phyloP scores from a whole-genome alignment of 441 rosid genomes.

The Jatropha multifida region DNA sequence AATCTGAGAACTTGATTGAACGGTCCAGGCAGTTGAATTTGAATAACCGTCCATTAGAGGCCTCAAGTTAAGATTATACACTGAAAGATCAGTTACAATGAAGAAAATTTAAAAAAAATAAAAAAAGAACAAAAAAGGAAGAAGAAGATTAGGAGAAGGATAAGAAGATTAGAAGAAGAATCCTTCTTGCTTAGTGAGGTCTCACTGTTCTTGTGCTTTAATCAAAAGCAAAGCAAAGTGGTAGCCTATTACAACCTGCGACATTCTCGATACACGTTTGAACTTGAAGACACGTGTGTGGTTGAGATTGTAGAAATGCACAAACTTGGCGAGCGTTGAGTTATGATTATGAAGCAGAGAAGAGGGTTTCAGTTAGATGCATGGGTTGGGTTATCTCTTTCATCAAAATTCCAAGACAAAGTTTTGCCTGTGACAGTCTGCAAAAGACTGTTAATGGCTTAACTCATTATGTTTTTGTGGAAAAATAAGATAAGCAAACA shows the following conservation, averaged over 20 bases:
- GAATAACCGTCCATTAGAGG: slow-evolving; percentile 11
- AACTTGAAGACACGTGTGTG: slow-evolving; percentile 3
- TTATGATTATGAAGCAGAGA: neutral
- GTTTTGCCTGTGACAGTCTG: neutral
- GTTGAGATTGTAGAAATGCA: neutral
- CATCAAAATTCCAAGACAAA: no score
- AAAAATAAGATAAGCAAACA: no score
- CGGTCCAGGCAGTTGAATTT: neutral
- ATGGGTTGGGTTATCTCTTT: neutral
- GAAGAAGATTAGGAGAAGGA: no score
- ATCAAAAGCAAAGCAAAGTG: slow-evolving; percentile 20
- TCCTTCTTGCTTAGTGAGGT: neutral
- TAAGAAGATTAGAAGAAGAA: neutral
- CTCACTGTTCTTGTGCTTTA: slow-evolving; percentile 1
- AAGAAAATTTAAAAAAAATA: neutral
- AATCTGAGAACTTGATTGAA: neutral
- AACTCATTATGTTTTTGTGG: no score
- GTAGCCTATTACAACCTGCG: neutral
- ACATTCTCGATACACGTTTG: neutral
- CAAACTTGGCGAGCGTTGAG: neutral
- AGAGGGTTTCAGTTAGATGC: neutral
- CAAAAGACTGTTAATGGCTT: neutral
- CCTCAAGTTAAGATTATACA: neutral
- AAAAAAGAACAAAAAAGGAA: neutral
- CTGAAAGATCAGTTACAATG: slow-evolving; percentile 5